phyloP scores from a whole-genome alignment of 441 rosid species.

The Mallotus japonicus region DNA sequence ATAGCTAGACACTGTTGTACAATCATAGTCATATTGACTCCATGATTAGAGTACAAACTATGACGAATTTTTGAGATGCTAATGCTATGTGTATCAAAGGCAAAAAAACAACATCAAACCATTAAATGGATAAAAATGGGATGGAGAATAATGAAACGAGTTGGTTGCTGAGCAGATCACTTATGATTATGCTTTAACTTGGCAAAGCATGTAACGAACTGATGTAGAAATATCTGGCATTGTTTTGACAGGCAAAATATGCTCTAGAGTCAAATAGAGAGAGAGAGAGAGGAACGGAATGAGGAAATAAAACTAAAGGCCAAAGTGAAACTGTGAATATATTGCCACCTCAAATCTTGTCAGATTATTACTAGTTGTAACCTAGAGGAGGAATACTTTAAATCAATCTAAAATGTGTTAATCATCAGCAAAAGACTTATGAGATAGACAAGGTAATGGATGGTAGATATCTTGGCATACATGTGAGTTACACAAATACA shows the following conservation, averaged over 20 bases:
- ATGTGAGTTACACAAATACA: neutral
- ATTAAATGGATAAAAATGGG: neutral
- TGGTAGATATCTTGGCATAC: neutral
- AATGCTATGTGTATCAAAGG: constrained; percentile 4
- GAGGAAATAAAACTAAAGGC: too few species aligned
- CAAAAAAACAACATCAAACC: neutral
- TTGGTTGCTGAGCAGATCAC: too few species aligned
- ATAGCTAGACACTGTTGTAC: neutral
- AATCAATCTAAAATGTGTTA: neutral
- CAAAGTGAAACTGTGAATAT: too few species aligned
- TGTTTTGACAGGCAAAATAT: too few species aligned
- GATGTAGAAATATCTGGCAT: too few species aligned
- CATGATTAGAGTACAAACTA: neutral
- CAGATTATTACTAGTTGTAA: neutral
- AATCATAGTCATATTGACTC: neutral
- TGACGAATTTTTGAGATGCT: neutral
- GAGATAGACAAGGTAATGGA: neutral
- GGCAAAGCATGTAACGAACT: too few species aligned
- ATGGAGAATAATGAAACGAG: too few species aligned
- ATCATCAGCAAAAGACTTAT: neutral
- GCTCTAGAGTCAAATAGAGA: too few species aligned
- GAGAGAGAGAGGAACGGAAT: too few species aligned
- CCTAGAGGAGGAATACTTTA: neutral
- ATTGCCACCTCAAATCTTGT: neutral
- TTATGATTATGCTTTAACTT: too few species aligned